A percentile compares a stretch with the other conserved stretches of the same genome.
phyloP scores from a whole-genome alignment of 2,329 filamentous ascomycete genomes.

The Whalleya microplaca region DNA sequence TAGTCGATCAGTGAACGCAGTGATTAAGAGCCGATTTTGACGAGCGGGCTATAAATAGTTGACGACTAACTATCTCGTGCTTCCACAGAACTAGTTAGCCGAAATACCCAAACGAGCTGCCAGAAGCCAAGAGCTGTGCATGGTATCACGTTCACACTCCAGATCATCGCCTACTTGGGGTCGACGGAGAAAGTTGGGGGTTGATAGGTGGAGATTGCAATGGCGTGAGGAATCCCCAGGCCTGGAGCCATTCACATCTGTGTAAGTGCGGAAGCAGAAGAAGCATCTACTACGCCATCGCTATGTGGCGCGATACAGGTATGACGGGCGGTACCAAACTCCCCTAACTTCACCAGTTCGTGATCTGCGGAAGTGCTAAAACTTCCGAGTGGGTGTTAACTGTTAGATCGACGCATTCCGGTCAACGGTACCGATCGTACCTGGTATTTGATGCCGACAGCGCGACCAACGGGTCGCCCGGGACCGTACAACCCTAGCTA shows the following conservation, averaged over 20 bases:
- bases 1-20: slow-evolving; percentile 16
- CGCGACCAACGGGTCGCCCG: slow-evolving; percentile 1
- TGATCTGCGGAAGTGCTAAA: slow-evolving; percentile 17
- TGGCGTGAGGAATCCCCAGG: slow-evolving; percentile 11
- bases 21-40: background rate
- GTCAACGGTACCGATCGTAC: slow-evolving; percentile 4
- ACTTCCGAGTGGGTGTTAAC: slow-evolving; percentile 12
- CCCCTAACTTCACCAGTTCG: slow-evolving; percentile 13
- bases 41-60: slow-evolving; percentile 23
- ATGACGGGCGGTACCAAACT: slow-evolving; percentile 9
- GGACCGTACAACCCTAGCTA: slow-evolving; percentile 9
- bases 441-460: slow-evolving; percentile 1
- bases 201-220: slow-evolving; percentile 5
- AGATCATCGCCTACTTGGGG: slow-evolving; percentile 14
- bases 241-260: background rate
- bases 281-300: slow-evolving; percentile 2
- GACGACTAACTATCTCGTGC: slow-evolving; percentile 11
- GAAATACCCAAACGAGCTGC: slow-evolving; percentile 19
- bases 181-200: slow-evolving; percentile 16
- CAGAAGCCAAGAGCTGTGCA: slow-evolving; percentile 8
- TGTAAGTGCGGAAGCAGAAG: slow-evolving; percentile 5
- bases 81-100: slow-evolving; percentile 20
- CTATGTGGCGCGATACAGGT: slow-evolving; percentile 1
- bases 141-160: slow-evolving; percentile 2
- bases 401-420: slow-evolving; percentile 24